A percentile compares a stretch with the other conserved stretches of the same genome.
Conservation (phyloP, 345 rosid genomes). For the Cochlearia excelsa region DNA sequence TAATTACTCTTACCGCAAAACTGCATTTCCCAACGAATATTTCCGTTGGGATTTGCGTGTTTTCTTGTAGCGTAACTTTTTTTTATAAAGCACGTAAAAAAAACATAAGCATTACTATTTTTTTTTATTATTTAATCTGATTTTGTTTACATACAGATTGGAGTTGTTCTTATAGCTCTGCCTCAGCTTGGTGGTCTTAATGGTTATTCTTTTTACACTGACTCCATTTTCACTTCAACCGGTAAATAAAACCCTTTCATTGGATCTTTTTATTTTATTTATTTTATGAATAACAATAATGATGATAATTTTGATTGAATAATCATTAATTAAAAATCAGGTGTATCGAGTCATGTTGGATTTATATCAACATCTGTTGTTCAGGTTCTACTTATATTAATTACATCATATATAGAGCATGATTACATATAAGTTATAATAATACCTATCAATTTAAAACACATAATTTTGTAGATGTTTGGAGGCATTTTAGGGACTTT, state of each 20-base stretch:
- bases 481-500: conserved; percentile 62
- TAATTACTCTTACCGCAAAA: no score
- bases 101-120: not conserved
- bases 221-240: conserved; percentile 49
- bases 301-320: not conserved
- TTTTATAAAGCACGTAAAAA: not conserved
- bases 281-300: not conserved
- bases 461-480: conserved; percentile 45
- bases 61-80: not conserved
- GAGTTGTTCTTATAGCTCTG: conserved; percentile 70
- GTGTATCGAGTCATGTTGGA: conserved; percentile 70
- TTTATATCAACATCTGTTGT: conserved; percentile 65
- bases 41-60: no score
- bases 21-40: no score
- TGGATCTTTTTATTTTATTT: not conserved
- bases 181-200: conserved; percentile 81
- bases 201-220: conserved; percentile 53
- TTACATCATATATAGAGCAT: not conserved
- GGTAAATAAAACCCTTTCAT: conserved; percentile 36
- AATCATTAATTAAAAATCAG: conserved; percentile 33
- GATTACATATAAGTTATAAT: not conserved
- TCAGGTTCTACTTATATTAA: conserved; percentile 47
- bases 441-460: no score
- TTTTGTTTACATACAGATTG: conserved; percentile 41
- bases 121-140: not conserved